Conservation (phyloP, 345 rosid genomes). For the Nephelium lappaceum region DNA sequence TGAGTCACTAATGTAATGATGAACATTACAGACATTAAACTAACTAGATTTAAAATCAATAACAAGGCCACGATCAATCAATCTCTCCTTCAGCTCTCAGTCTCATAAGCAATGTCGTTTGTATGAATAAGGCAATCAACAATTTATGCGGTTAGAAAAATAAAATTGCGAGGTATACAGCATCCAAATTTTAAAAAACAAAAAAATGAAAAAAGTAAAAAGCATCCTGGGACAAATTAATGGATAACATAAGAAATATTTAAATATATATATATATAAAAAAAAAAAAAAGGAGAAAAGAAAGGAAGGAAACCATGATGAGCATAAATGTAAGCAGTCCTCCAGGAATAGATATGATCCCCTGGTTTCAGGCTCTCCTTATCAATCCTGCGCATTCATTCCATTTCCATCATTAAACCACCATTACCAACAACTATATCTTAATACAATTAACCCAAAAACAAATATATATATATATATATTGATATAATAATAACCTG, state of each 20-base stretch:
- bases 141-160: background rate
- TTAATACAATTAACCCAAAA: too few relatives aligned
- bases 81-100: too few relatives aligned
- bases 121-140: background rate
- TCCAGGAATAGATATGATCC: constrained; percentile 93
- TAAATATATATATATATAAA: too few relatives aligned
- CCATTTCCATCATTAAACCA: background rate
- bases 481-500: constrained; percentile 47
- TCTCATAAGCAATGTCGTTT: too few relatives aligned
- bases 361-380: constrained; percentile 73
- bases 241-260: background rate
- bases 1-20: background rate
- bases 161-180: background rate
- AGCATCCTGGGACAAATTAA: too few relatives aligned
- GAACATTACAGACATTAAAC: background rate
- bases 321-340: constrained; percentile 85
- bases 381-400: constrained; percentile 39
- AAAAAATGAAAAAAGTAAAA: too few relatives aligned
- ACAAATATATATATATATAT: too few relatives aligned
- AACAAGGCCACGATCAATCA: background rate
- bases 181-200: too few relatives aligned
- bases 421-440: background rate
- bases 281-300: background rate
- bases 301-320: constrained; percentile 68
- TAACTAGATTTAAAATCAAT: background rate